Evolutionary conservation across 163 green algal genomes (phyloP).

Genomic region (Chloromonas sp.): DNA sequence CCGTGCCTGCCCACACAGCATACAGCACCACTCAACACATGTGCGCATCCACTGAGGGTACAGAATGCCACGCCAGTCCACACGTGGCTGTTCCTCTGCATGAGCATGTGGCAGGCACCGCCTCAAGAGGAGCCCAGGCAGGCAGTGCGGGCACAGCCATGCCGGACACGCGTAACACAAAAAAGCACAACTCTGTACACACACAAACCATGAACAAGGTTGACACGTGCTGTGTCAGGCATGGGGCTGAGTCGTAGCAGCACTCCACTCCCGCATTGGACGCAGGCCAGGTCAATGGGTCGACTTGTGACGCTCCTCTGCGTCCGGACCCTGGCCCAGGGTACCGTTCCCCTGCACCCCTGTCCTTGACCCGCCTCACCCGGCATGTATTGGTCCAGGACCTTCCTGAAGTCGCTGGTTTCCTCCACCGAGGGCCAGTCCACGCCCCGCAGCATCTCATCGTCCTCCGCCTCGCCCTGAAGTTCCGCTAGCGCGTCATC

Average conservation of each 20-base stretch:
- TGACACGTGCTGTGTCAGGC: too few relatives aligned
- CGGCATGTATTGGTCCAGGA: background rate
- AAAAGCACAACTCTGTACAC: too few relatives aligned
- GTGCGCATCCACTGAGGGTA: background rate
- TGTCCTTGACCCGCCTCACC: background rate
- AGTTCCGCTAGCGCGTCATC: background rate
- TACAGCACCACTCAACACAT: too few relatives aligned
- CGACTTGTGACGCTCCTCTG: too few relatives aligned
- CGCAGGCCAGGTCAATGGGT: background rate
- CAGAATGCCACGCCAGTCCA: conserved; percentile 1
- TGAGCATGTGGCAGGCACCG: background rate
- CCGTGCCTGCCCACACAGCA: too few relatives aligned
- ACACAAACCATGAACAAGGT: too few relatives aligned
- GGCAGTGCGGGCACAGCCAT: background rate
- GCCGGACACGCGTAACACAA: too few relatives aligned
- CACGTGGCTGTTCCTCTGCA: background rate
- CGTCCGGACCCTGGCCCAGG: too few relatives aligned
- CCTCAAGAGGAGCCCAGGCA: background rate
- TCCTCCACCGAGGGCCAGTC: conserved; percentile 16
- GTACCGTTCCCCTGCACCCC: background rate
- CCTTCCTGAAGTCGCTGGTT: background rate
- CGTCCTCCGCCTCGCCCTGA: conserved; percentile 6
- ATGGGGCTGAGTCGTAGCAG: background rate
- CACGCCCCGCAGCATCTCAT: conserved; percentile 23
- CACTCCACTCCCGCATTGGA: background rate